phyloP scores from a whole-genome alignment of 345 rosid genomes.

The Hypericum androsaemum region DNA sequence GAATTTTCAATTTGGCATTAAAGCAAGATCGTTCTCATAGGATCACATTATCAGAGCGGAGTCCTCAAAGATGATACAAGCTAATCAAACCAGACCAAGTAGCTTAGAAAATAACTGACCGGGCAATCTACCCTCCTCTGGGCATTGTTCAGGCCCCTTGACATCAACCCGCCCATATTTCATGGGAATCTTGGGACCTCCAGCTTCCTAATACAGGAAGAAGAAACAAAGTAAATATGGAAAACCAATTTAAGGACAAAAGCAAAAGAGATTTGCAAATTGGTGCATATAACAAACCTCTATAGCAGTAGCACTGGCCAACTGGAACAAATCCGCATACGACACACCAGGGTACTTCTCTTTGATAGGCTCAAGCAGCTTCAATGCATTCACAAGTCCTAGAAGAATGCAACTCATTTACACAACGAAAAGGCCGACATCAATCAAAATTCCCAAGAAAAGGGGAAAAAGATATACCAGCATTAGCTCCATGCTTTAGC shows the following conservation, averaged over 20 bases:
- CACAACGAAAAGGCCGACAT: not conserved
- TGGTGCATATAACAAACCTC: constrained; percentile 45
- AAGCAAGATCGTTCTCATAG: no score
- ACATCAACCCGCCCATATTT: constrained; percentile 90
- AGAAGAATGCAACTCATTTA: constrained; percentile 17
- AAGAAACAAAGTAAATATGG: constrained; percentile 15
- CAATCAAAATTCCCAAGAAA: constrained; percentile 4
- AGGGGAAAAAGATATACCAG: constrained; percentile 40
- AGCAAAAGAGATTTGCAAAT: not conserved
- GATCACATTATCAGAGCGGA: no score
- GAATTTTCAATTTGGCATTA: no score
- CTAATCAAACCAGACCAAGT: no score
- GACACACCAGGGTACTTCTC: constrained; percentile 72
- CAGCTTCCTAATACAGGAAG: constrained; percentile 59
- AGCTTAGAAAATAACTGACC: constrained; percentile 32
- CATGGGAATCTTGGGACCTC: constrained; percentile 89
- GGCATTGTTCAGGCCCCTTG: constrained; percentile 62
- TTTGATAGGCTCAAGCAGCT: constrained; percentile 69
- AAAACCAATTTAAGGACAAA: not conserved
- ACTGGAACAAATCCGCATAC: constrained; percentile 88
- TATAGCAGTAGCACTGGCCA: constrained; percentile 86
- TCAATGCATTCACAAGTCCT: constrained; percentile 83
- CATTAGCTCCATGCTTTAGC: constrained; percentile 91
- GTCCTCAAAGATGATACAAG: no score
- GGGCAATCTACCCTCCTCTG: constrained; percentile 99